A percentile compares a stretch with the other conserved stretches of the same genome.
Evolutionary conservation across 1,284 basidiomycete species (phyloP).

Genomic region (Volvariella volvacea): DNA sequence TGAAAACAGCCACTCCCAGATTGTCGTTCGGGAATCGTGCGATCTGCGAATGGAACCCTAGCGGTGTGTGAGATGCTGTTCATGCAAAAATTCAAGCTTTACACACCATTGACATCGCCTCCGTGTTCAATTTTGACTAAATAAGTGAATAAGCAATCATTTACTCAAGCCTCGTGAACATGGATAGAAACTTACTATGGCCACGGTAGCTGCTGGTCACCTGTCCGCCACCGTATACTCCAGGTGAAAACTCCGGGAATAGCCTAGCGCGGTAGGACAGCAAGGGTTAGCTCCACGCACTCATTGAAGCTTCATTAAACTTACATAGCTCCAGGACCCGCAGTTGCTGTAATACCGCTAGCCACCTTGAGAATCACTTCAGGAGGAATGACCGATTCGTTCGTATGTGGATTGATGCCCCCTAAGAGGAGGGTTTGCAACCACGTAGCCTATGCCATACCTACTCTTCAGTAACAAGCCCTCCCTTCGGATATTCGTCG

Average conservation of each 20-base stretch:
- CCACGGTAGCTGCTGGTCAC: constrained; percentile 30
- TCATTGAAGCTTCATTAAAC: too few relatives aligned
- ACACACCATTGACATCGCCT: too few relatives aligned
- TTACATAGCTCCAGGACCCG: too few relatives aligned
- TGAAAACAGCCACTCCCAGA: constrained; percentile 33
- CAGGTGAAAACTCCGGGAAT: constrained; percentile 17
- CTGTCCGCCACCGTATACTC: constrained; percentile 38
- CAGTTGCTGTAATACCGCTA: too few relatives aligned
- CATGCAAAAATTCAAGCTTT: too few relatives aligned
- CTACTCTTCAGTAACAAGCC: background rate
- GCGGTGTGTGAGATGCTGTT: background rate
- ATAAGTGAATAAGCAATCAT: too few relatives aligned
- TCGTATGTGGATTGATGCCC: constrained; percentile 33
- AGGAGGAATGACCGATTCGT: constrained; percentile 31
- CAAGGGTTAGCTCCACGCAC: background rate
- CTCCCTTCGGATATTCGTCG: background rate
- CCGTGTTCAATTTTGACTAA: too few relatives aligned
- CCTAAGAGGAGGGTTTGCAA: constrained; percentile 34
- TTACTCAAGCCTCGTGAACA: too few relatives aligned
- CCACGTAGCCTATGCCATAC: constrained; percentile 29
- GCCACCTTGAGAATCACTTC: constrained; percentile 26
- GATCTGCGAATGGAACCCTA: constrained; percentile 30
- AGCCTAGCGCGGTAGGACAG: constrained; percentile 15
- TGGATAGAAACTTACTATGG: constrained; percentile 14
- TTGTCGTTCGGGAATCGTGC: constrained; percentile 30